A percentile compares a stretch with the other conserved stretches of the same genome.
These are phyloP conservation scores for Strigomonas culicis DNA, from an alignment of 208 protist genomes.

Conservation along the genomic window DNA sequence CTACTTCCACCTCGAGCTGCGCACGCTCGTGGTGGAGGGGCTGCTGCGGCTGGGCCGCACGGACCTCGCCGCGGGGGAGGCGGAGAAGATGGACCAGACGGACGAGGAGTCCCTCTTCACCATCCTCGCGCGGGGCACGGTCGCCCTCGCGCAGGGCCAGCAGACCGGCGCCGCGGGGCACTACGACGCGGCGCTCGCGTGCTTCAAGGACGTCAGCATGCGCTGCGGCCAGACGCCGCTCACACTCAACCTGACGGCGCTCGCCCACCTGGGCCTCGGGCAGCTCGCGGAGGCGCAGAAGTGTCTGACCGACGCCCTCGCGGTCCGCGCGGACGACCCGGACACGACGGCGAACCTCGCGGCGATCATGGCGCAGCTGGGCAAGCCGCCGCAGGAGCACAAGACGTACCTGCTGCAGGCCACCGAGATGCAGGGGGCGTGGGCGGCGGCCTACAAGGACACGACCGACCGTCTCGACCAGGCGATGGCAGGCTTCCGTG, in stretches of 20 bases:
- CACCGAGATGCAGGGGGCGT: constrained; percentile 23
- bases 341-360: constrained; percentile 82
- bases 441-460: constrained; percentile 27
- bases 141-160: constrained; percentile 53
- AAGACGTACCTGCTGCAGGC: constrained; percentile 67
- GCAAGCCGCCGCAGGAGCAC: constrained; percentile 43
- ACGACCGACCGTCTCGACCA: constrained; percentile 38
- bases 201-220: constrained; percentile 74
- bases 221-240: constrained; percentile 66
- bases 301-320: constrained; percentile 66
- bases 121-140: constrained; percentile 59
- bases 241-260: constrained; percentile 69
- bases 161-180: constrained; percentile 21
- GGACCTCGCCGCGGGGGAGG: constrained; percentile 68
- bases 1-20: constrained; percentile 50
- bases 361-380: constrained; percentile 42
- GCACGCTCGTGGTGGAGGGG: constrained; percentile 53
- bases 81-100: constrained; percentile 72
- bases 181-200: constrained; percentile 41
- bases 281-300: constrained; percentile 70
- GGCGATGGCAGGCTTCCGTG: constrained; percentile 37
- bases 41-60: constrained; percentile 66
- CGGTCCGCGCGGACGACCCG: constrained; percentile 55
- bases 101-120: constrained; percentile 82
- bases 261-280: constrained; percentile 64